phyloP scores from a whole-genome alignment of 805 yeast genomes.

The Candida oleophila region DNA sequence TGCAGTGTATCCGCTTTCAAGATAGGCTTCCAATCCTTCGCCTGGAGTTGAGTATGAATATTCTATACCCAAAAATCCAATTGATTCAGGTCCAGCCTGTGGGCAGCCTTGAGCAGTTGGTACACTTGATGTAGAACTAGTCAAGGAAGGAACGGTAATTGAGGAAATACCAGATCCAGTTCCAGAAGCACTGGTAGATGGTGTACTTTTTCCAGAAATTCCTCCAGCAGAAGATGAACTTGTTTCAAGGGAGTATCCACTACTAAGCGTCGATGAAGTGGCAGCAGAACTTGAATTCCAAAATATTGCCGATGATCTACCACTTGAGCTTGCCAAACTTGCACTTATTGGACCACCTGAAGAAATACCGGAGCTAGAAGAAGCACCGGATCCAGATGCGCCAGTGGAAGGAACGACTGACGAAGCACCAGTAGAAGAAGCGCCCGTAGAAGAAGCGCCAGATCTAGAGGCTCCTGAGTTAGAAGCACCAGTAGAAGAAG shows the following conservation, averaged over 20 bases:
- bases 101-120: background rate
- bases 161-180: too few relatives aligned
- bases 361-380: background rate
- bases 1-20: background rate
- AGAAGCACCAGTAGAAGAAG: conserved; percentile 6
- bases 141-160: background rate
- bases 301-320: too few relatives aligned
- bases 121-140: background rate
- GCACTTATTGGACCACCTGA: too few relatives aligned
- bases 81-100: background rate
- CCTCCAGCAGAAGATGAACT: background rate
- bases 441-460: conserved; percentile 1
- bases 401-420: conserved; percentile 1
- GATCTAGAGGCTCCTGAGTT: background rate
- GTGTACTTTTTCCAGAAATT: background rate
- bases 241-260: too few relatives aligned
- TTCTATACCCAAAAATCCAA: background rate
- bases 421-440: background rate
- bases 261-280: background rate
- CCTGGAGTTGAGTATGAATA: background rate
- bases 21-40: background rate
- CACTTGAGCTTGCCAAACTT: too few relatives aligned
- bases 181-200: background rate
- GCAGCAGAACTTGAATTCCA: too few relatives aligned
- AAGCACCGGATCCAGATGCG: background rate